Percentiles rank a stretch among this genome's conserved stretches.
These are phyloP conservation scores for Rhizophagus prolifer DNA, from an alignment of 192 early-diverging fungal genomes.

Conservation along the genomic window DNA sequence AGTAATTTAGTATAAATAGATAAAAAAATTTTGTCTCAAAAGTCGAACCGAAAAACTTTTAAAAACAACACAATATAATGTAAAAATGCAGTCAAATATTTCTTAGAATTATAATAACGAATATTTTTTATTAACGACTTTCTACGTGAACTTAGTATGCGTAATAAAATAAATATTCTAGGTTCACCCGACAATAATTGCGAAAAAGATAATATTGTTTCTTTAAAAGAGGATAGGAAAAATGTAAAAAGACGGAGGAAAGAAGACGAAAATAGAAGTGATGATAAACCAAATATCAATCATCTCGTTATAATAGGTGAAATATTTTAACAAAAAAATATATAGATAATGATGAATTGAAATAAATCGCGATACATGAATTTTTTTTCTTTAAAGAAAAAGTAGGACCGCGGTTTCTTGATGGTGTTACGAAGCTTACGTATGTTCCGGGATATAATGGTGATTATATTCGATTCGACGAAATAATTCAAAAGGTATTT, in stretches of 20 bases:
- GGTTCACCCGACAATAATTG: not conserved
- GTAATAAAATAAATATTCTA: not conserved
- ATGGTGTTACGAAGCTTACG: not conserved
- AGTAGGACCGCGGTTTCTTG: not conserved
- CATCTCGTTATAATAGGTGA: not conserved
- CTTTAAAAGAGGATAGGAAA: not conserved
- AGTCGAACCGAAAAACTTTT: no score
- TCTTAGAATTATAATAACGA: no score
- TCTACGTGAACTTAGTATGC: not conserved
- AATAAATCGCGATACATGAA: no score
- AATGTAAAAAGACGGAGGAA: not conserved
- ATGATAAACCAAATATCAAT: not conserved
- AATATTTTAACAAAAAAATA: not conserved
- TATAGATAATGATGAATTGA: not conserved
- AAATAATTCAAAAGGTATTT: slow-evolving; percentile 37
- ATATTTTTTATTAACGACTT: no score
- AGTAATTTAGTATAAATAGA: no score
- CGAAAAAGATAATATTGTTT: not conserved
- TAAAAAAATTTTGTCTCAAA: no score
- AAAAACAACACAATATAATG: no score
- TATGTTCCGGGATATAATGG: not conserved
- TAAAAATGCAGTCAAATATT: no score
- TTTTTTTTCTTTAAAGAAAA: not conserved
- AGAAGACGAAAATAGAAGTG: not conserved
- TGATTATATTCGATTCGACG: slow-evolving; percentile 32